These are phyloP conservation scores for Podospora anserina DNA, from an alignment of 495 filamentous ascomycete genomes.

Conservation along the genomic window DNA sequence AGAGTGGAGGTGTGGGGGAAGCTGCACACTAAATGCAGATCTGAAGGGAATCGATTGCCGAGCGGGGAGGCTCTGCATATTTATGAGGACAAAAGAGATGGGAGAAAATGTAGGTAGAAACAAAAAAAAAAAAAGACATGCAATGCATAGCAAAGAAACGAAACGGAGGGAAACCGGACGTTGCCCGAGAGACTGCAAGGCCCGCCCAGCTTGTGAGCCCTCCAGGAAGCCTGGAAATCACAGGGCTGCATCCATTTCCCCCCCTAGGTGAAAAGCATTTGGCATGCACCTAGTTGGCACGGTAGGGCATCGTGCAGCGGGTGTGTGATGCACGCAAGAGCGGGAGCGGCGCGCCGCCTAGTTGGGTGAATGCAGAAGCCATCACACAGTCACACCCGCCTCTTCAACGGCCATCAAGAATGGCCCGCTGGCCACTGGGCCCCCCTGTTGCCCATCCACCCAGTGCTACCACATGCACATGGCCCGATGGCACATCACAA, in stretches of 20 bases:
- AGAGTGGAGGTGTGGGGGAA: neutral
- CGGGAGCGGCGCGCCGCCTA: conserved; percentile 23
- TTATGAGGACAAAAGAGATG: neutral
- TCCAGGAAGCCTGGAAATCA: conserved; percentile 26
- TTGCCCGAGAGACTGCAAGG: conserved; percentile 3
- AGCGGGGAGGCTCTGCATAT: neutral
- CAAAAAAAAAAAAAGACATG: neutral
- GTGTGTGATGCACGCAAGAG: conserved; percentile 23
- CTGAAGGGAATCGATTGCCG: neutral
- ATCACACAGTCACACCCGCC: conserved; percentile 7
- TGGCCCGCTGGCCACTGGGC: neutral
- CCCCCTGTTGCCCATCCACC: neutral
- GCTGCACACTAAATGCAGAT: neutral
- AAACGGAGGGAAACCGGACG: neutral
- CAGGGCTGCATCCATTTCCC: conserved; percentile 21
- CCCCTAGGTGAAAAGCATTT: neutral
- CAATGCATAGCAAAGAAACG: neutral
- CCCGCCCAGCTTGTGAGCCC: conserved; percentile 26
- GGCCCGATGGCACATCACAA: neutral
- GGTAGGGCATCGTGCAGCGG: conserved; percentile 6
- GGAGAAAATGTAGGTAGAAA: neutral
- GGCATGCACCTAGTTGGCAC: neutral
- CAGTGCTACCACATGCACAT: neutral
- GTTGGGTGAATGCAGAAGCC: conserved; percentile 16
- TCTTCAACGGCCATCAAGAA: neutral